These are phyloP conservation scores for Metschnikowia gruessii DNA, from an alignment of 805 yeast species.

Conservation along the genomic window DNA sequence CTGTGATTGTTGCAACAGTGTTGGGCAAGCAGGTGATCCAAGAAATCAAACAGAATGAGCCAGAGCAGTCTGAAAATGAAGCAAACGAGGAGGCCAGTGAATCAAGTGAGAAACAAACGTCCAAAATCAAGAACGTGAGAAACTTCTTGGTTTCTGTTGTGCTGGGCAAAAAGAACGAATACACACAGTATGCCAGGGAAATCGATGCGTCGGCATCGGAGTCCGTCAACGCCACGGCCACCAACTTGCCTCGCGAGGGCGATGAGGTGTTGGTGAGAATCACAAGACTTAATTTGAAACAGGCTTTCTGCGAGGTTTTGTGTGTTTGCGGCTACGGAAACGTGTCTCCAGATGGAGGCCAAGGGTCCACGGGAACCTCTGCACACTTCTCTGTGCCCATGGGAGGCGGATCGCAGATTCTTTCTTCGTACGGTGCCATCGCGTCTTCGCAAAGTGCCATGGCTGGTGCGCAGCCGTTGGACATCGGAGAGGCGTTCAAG, in stretches of 20 bases:
- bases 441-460: slow-evolving; percentile 42
- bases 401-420: slow-evolving; percentile 54
- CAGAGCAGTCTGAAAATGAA: not conserved
- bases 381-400: slow-evolving; percentile 40
- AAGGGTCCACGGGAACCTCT: slow-evolving; percentile 52
- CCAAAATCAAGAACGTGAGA: slow-evolving; percentile 12
- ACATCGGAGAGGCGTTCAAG: slow-evolving; percentile 83
- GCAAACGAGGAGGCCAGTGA: slow-evolving; percentile 13
- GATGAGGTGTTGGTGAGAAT: slow-evolving; percentile 80
- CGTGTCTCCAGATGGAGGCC: slow-evolving; percentile 58
- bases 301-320: slow-evolving; percentile 75
- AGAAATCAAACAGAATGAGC: slow-evolving; percentile 17
- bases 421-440: slow-evolving; percentile 32
- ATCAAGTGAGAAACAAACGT: slow-evolving; percentile 11
- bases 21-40: slow-evolving; percentile 53
- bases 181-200: slow-evolving; percentile 25
- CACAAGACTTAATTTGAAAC: slow-evolving; percentile 59
- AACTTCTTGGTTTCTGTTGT: slow-evolving; percentile 32
- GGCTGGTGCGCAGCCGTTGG: slow-evolving; percentile 46
- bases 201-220: slow-evolving; percentile 18
- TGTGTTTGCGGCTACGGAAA: slow-evolving; percentile 61
- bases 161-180: slow-evolving; percentile 26
- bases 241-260: slow-evolving; percentile 73
- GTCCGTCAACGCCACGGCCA: slow-evolving; percentile 29
- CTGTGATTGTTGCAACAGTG: slow-evolving; percentile 55